These are phyloP conservation scores for Domatiomyces catenatus DNA, from an alignment of 2,329 filamentous ascomycete species.

Conservation along the genomic window DNA sequence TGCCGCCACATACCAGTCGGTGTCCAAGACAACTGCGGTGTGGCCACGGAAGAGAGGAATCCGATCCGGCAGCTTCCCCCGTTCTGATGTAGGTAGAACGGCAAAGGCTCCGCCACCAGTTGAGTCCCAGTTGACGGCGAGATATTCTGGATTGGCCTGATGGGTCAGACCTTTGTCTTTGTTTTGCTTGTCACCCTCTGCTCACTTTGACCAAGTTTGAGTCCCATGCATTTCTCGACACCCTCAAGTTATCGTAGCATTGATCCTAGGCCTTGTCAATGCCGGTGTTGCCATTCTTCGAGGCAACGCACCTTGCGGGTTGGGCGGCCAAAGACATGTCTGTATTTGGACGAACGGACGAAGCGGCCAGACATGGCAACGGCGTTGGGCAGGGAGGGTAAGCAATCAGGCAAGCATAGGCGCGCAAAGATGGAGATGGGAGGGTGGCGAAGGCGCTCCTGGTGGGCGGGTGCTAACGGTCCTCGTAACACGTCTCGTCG, in stretches of 20 bases:
- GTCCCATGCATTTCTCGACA: conserved; percentile 98
- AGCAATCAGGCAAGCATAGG: not conserved
- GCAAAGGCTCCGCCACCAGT: conserved; percentile 93
- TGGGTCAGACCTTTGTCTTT: conserved; percentile 15
- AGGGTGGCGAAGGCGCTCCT: not conserved
- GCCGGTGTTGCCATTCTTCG: conserved; percentile 1
- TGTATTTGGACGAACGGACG: conserved; percentile 59
- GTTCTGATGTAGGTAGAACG: conserved; percentile 80
- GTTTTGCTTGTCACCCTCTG: conserved; percentile 11
- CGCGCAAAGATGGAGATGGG: not conserved
- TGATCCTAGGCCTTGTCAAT: conserved; percentile 46
- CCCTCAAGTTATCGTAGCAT: conserved; percentile 95
- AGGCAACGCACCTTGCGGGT: conserved; percentile 55
- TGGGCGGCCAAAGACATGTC: conserved; percentile 92
- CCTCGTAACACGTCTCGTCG: not conserved
- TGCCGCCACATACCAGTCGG: conserved; percentile 59
- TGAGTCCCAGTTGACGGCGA: conserved; percentile 97
- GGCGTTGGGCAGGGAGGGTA: not conserved
- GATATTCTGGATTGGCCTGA: conserved; percentile 85
- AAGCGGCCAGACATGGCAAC: conserved; percentile 51
- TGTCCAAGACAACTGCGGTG: conserved; percentile 88
- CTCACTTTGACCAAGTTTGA: conserved; percentile 92
- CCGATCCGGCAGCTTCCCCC: conserved; percentile 77
- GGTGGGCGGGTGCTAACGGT: not conserved
- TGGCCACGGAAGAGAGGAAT: conserved; percentile 93